Evolutionary conservation across 2,329 filamentous ascomycete genomes (phyloP).

Genomic region (Ploettnerulaceae sp.): DNA sequence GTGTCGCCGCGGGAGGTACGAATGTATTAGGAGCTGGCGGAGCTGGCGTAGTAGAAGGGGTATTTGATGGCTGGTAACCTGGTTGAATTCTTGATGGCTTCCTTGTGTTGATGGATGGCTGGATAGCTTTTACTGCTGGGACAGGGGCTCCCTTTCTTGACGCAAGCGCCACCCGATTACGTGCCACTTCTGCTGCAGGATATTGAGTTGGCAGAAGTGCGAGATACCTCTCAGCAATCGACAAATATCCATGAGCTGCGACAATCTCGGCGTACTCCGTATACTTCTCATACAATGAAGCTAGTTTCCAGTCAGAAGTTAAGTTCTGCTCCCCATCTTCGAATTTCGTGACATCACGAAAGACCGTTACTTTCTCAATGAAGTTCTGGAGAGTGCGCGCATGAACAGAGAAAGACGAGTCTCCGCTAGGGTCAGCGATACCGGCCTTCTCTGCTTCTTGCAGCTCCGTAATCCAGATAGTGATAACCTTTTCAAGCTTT

Average conservation of each 20-base stretch:
- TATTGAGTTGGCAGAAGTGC: constrained; percentile 79
- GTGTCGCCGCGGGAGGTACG: constrained; percentile 37
- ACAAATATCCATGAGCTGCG: constrained; percentile 81
- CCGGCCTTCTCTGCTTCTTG: constrained; percentile 75
- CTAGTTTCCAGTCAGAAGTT: constrained; percentile 81
- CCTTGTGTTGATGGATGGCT: constrained; percentile 36
- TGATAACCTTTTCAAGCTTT: constrained; percentile 94
- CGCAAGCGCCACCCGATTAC: constrained; percentile 79
- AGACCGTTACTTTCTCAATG: constrained; percentile 97
- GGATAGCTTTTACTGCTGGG: constrained; percentile 34
- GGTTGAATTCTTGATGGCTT: constrained; percentile 41
- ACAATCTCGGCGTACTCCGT: constrained; percentile 95
- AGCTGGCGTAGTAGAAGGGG: constrained; percentile 31
- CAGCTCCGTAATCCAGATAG: constrained; percentile 88
- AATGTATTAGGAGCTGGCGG: constrained; percentile 44
- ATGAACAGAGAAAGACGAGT: constrained; percentile 87
- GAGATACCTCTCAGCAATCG: constrained; percentile 85
- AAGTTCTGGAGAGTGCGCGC: constrained; percentile 84
- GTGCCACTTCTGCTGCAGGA: constrained; percentile 79
- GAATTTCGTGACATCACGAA: constrained; percentile 91
- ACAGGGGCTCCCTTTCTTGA: constrained; percentile 54
- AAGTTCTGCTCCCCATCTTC: constrained; percentile 69
- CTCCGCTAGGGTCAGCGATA: constrained; percentile 62
- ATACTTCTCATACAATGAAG: constrained; percentile 87
- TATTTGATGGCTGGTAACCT: constrained; percentile 47